Base-by-base conservation (phyloP, 306 rosid species). In the Dicorynia guianensis region DNA sequence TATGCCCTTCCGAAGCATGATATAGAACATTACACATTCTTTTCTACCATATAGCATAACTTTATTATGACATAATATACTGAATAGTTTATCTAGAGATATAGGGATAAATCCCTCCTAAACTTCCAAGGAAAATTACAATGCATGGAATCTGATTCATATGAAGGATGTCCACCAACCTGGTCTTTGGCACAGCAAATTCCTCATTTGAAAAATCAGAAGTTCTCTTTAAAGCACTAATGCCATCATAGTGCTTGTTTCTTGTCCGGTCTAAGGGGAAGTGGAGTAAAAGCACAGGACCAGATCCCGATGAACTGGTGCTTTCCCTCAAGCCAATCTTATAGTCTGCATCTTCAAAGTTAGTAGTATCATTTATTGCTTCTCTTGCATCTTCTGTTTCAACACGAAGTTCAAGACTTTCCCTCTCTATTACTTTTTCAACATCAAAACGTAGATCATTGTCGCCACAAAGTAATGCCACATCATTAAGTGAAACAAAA, bases 201-300 rank as follows among this genome's bases (percentile, higher is more conserved):
- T 55, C 64, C 55, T 81, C 84, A 18, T 17, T 49, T 3, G 55
- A 74, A 70, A 58, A 52, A 19, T 35, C 59, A 40, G 72, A 67
- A 66, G 76, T 65, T 58, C 43, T 66, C 72, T 40, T 47, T 7
- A 60, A 70, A 60, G 49, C 44, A 43, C 59, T 70, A 76, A 20
- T 38, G 67, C 72, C 78, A 77, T 58, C 68, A 68, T 8, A 44
- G 40, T 42, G 54, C 43, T 62, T 15, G 15, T 63, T 50, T 80
- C 64, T 69, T 1, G 48, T 55, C 33, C 56, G 86, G 67, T 76
- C 69, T 58, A 87, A 63, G 38, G 96, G 96, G 20, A 87, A 80
- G 78, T 90, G 96, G 20, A 87, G 89, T 64, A 90, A 64, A 33
- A 87, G 83, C 42, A 85, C 90, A 49, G 96, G 92, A 25, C 92